Base-by-base conservation (phyloP, 2,329 filamentous ascomycete species). In the Colletotrichum higginsianum region DNA sequence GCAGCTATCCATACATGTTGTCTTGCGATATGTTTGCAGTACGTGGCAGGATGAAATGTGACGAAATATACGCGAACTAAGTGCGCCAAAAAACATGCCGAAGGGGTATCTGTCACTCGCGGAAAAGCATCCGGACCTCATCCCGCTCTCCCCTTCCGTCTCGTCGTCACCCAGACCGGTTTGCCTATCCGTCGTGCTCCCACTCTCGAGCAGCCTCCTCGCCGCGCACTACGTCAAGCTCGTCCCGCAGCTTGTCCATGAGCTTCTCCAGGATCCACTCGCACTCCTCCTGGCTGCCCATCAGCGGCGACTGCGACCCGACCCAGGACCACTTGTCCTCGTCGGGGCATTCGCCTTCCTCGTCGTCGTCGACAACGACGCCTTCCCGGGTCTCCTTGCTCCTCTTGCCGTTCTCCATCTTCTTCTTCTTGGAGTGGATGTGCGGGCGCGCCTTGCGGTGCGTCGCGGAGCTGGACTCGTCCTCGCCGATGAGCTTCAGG, bases 241-340 rank as follows among this genome's bases (percentile, higher is more conserved):
- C 77, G 0, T 86, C 87, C 42, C 88, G 85, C 47, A 95, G 82
- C 70, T 82, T 87, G 62, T 84, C 84, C 72, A 87, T 87, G 62
- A 95, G 79, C 71, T 88, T 85, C 71, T 94, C 90, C 50, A 94
- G 79, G 46, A 95, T 89, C 93, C 93, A 95, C 78, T 94, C 89
- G 16, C 89, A 87, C 81, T 95, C 93, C 67, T 89, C 88, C 76
- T 90, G 87, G 58, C 86, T 86, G 3, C 91, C 89, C 89, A 94
- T 91, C 15, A 95, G 83, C 4, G 93, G 93, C 74, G 90, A 93
- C 16, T 88, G 83, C 57, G 89, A 86, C 0, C 91, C 92, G 1
- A 95, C 86, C 93, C 93, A 95, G 44, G 91, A 93, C 92, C 93
- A 94, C 52, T 81, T 77, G 52, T 80, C 78, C 3, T 80, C 75